These are phyloP conservation scores for Hypoxylon rubiginosum DNA, from an alignment of 2,329 filamentous ascomycete genomes.

Conservation along the genomic window DNA sequence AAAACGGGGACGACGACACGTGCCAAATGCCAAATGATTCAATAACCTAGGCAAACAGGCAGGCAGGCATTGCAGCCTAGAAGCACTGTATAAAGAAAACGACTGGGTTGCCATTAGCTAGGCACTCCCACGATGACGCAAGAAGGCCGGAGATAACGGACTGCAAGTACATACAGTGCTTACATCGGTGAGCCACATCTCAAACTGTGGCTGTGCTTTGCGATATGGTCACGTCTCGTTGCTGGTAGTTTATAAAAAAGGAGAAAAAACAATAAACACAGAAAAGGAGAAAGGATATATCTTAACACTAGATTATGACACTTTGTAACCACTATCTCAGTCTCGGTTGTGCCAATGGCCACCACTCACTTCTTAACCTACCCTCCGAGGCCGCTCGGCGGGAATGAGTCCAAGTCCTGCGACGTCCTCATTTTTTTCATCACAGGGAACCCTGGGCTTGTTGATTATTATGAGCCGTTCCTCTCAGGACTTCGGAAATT, in stretches of 20 bases:
- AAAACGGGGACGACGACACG: slow-evolving; percentile 22
- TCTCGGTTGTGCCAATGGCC: slow-evolving; percentile 13
- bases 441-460: slow-evolving; percentile 81
- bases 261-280: background rate
- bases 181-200: slow-evolving; percentile 1
- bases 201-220: slow-evolving; percentile 13
- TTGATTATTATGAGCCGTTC: slow-evolving; percentile 80
- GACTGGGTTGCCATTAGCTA: background rate
- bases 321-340: background rate
- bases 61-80: background rate
- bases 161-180: background rate
- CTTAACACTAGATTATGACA: background rate
- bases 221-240: background rate
- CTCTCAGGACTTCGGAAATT: slow-evolving; percentile 68
- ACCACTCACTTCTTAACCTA: slow-evolving; percentile 37
- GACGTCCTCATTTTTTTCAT: slow-evolving; percentile 76
- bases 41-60: slow-evolving; percentile 1
- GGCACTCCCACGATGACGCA: background rate
- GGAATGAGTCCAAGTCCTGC: slow-evolving; percentile 17
- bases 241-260: background rate
- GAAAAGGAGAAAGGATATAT: background rate
- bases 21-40: slow-evolving; percentile 14
- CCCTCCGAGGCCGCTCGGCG: slow-evolving; percentile 20
- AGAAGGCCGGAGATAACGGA: background rate
- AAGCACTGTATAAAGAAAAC: background rate